These are phyloP conservation scores for Trifolium fragiferum DNA, from an alignment of 306 rosid species.

Conservation along the genomic window DNA sequence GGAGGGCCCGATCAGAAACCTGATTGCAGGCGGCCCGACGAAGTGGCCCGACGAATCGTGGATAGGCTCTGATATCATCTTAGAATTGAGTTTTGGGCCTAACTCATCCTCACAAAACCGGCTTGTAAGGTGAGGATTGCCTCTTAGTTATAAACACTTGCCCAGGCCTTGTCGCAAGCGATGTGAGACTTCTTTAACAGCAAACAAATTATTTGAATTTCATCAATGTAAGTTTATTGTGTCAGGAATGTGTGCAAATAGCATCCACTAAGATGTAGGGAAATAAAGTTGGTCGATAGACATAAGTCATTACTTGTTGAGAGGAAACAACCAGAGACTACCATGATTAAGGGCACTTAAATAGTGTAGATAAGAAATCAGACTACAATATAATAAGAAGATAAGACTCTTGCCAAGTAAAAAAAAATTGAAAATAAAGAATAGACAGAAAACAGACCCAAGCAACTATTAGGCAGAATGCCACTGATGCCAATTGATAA, in stretches of 20 bases:
- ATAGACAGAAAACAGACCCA: conserved; percentile 71
- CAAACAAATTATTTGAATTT: conserved; percentile 36
- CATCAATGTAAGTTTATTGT: conserved; percentile 21
- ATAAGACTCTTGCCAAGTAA: conserved; percentile 27
- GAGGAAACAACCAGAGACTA: conserved; percentile 34
- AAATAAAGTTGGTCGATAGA: conserved; percentile 28
- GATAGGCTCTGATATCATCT: no score
- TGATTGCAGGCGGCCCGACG: no score
- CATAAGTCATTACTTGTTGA: conserved; percentile 20
- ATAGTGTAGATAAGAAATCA: conserved; percentile 20
- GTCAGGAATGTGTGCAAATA: conserved; percentile 15
- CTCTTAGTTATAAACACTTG: no score
- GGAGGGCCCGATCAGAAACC: no score
- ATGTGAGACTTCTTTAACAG: no score
- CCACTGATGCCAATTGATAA: conserved; percentile 94
- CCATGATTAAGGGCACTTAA: conserved; percentile 21
- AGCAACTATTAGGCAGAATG: conserved; percentile 96
- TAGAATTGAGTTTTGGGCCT: no score
- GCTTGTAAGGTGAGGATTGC: no score
- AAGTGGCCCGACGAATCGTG: no score
- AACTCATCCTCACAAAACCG: no score
- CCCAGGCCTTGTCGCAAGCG: no score
- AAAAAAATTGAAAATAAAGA: conserved; percentile 38
- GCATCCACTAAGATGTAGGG: conserved; percentile 4
- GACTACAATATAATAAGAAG: conserved; percentile 25